Evolutionary conservation across 2,329 filamentous ascomycete species (phyloP).

Genomic region (Mycosphaerella sp.): DNA sequence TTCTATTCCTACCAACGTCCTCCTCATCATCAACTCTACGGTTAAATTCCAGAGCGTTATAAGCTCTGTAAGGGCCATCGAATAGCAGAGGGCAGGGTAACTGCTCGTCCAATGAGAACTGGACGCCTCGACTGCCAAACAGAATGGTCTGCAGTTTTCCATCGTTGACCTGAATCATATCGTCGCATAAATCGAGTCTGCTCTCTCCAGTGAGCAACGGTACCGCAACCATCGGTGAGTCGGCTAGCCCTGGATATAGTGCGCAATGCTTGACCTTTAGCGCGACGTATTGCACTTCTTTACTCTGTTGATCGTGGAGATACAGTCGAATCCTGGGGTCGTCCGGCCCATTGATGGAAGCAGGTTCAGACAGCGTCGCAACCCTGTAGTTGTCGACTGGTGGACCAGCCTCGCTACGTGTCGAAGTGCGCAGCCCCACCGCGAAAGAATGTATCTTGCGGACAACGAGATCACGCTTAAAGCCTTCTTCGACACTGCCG

Average conservation of each 20-base stretch:
- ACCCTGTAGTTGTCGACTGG: slow-evolving; percentile 11
- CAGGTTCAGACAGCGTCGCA: slow-evolving; percentile 17
- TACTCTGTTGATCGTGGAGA: slow-evolving; percentile 23
- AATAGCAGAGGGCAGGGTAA: slow-evolving; percentile 21
- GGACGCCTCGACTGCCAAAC: slow-evolving; percentile 21
- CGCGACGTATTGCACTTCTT: slow-evolving; percentile 21
- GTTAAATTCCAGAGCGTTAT: slow-evolving; percentile 15
- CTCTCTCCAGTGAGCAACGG: slow-evolving; percentile 21
- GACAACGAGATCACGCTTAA: slow-evolving; percentile 32
- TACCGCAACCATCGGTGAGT: slow-evolving; percentile 18
- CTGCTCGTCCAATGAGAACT: slow-evolving; percentile 22
- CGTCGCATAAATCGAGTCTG: slow-evolving; percentile 17
- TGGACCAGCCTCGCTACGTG: background rate
- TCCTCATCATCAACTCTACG: slow-evolving; percentile 3
- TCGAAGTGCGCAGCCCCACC: slow-evolving; percentile 10
- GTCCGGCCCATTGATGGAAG: slow-evolving; percentile 12
- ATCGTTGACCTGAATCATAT: slow-evolving; percentile 24
- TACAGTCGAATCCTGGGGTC: slow-evolving; percentile 25
- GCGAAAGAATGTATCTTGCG: slow-evolving; percentile 30
- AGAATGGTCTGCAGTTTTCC: slow-evolving; percentile 18
- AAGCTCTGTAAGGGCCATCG: slow-evolving; percentile 22
- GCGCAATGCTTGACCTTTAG: slow-evolving; percentile 26
- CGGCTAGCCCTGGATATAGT: slow-evolving; percentile 23
- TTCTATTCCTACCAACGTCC: slow-evolving; percentile 29
- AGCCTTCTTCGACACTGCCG: slow-evolving; percentile 29